Evolutionary conservation across 2,329 filamentous ascomycete genomes (phyloP), one percentile per base, ranked within the genome.

Genomic region (Annulohypoxylon truncatum): DNA sequence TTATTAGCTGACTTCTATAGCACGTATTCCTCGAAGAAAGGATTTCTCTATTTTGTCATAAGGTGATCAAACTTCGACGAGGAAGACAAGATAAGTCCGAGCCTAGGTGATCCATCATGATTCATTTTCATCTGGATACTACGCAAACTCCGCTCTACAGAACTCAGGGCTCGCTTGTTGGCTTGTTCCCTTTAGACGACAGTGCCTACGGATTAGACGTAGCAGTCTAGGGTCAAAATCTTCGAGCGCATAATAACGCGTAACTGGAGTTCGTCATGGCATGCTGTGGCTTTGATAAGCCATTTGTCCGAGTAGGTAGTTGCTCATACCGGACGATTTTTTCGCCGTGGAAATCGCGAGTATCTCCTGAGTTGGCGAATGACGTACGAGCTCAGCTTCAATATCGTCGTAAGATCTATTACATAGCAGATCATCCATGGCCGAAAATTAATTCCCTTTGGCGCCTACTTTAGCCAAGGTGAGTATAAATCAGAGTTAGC

Each of bases 21-120:
- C 9, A 20, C 31, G 10, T 44, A 35, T 51, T 15, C 28, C 42
- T 46, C 38, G 33, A 54, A 3, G 20, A 9, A 7, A 42, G 10
- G 8, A 24, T 24, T 26, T 40, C 35, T 51, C 51, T n/a, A 48
- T 26, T 48, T 52, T 31, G 29, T 33, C 24, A 31, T 15, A 20
- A 62, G 64, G 28, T 59, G 54, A 63, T 67, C 64, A 67, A 55
- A 60, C 59, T 55, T 42, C 46, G 28, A 50, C 42, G 64, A 63
- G 59, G 59, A 44, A 44, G 20, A 51, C 31, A 40, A 48, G 55
- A 53, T 44, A 51, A 38, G 31, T 47, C 24, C 20, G 40, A 38
- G 38, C 52, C 31, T 20, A 31, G n/a, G 7, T 50, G 26, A 38
- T 9, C 52, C 60, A 53, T 42, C 9, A 42, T 42, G 38, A 42